These are phyloP conservation scores for Cryptococcus sp. DNA, from an alignment of 1,284 basidiomycete species.

Conservation along the genomic window DNA sequence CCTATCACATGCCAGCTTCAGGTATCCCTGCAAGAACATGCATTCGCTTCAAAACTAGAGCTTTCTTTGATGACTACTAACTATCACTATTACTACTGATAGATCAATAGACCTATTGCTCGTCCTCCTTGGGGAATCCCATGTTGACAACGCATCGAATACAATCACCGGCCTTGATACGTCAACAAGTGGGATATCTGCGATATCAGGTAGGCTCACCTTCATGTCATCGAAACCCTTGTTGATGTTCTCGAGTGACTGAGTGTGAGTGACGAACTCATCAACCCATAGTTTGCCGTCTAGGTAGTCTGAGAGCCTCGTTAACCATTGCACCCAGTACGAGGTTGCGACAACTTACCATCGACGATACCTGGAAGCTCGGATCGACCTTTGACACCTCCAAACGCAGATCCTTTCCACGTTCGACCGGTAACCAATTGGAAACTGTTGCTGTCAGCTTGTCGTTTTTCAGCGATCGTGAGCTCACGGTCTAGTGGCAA, in stretches of 20 bases:
- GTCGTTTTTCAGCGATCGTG: conserved; percentile 7
- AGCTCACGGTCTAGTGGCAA: conserved; percentile 85
- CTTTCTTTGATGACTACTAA: too few relatives aligned
- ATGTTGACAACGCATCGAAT: conserved; percentile 74
- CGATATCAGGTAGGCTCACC: conserved; percentile 53
- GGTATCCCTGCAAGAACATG: too few relatives aligned
- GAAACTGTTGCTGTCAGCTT: conserved; percentile 55
- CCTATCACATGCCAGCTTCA: too few relatives aligned
- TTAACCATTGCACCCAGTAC: background rate
- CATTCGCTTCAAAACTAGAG: too few relatives aligned
- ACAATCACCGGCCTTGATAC: conserved; percentile 68
- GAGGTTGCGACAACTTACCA: conserved; percentile 48
- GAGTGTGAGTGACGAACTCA: conserved; percentile 81
- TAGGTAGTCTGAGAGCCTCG: conserved; percentile 36
- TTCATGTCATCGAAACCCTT: conserved; percentile 93
- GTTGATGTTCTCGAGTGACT: conserved; percentile 73
- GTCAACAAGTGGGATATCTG: too few relatives aligned
- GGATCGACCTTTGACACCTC: conserved; percentile 95
- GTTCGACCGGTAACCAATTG: conserved; percentile 73
- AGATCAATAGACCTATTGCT: background rate
- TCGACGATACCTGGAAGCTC: conserved; percentile 86
- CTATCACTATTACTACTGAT: too few relatives aligned
- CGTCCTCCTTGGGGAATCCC: conserved; percentile 23
- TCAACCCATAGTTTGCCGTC: conserved; percentile 58
- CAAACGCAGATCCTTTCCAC: conserved; percentile 95